phyloP scores from a whole-genome alignment of 2,329 filamentous ascomycete genomes.

The Trichoderma simmonsii region DNA sequence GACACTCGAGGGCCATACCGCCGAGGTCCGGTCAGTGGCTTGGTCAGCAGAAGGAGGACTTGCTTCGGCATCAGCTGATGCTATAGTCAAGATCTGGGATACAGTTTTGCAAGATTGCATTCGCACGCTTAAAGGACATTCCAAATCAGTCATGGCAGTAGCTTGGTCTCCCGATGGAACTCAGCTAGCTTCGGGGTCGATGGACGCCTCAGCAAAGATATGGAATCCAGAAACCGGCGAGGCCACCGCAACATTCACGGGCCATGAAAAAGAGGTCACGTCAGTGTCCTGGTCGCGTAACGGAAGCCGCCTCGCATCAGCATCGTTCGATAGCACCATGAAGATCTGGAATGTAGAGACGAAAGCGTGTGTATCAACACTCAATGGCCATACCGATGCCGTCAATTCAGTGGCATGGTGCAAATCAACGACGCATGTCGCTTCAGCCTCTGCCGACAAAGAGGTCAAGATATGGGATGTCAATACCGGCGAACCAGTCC shows the following conservation, averaged over 20 bases:
- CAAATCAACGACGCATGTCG: too few relatives aligned
- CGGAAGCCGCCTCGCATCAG: too few relatives aligned
- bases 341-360: too few relatives aligned
- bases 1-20: neutral
- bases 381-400: too few relatives aligned
- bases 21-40: neutral
- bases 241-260: neutral
- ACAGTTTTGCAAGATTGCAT: neutral
- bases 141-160: neutral
- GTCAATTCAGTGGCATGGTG: too few relatives aligned
- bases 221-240: neutral
- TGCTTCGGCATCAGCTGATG: neutral
- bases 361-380: too few relatives aligned
- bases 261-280: neutral
- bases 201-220: neutral
- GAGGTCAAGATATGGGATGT: too few relatives aligned
- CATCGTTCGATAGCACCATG: too few relatives aligned
- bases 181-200: neutral
- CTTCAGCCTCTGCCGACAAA: too few relatives aligned
- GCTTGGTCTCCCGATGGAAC: neutral
- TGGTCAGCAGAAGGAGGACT: neutral
- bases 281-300: neutral
- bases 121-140: neutral
- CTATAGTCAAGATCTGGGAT: neutral
- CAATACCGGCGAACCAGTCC: too few relatives aligned